phyloP scores from a whole-genome alignment of 257 asterid genomes.

The Lycium barbarum region DNA sequence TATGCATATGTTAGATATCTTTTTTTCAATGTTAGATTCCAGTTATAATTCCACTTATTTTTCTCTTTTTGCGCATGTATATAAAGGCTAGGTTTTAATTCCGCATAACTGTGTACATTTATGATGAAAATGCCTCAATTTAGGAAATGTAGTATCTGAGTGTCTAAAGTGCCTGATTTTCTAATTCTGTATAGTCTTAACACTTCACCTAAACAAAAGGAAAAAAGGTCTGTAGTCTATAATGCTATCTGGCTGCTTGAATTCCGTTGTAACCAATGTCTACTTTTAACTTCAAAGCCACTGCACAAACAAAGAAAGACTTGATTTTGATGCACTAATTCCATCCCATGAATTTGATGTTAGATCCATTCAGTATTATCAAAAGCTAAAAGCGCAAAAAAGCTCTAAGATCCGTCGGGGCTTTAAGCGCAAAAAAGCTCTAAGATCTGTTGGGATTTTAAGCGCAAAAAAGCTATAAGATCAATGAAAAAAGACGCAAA shows the following conservation, averaged over 20 bases:
- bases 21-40: not conserved
- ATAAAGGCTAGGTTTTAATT: conserved; percentile 23
- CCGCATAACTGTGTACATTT: conserved; percentile 20
- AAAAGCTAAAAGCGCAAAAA: too few relatives aligned
- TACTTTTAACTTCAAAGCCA: conserved; percentile 11
- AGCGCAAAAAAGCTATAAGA: too few relatives aligned
- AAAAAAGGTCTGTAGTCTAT: not conserved
- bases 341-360: not conserved
- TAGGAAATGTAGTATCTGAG: conserved; percentile 6
- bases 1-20: not conserved
- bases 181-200: not conserved
- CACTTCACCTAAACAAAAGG: not conserved
- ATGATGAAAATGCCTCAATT: conserved; percentile 2
- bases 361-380: too few relatives aligned
- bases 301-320: not conserved
- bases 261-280: not conserved
- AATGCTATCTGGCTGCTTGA: not conserved
- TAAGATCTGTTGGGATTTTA: too few relatives aligned
- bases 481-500: too few relatives aligned
- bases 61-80: not conserved
- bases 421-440: too few relatives aligned
- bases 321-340: conserved; percentile 19
- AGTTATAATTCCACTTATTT: not conserved
- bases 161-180: not conserved
- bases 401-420: too few relatives aligned